These are phyloP conservation scores for Fusarium sp. DNA, from an alignment of 2,329 filamentous ascomycete species.

Conservation along the genomic window DNA sequence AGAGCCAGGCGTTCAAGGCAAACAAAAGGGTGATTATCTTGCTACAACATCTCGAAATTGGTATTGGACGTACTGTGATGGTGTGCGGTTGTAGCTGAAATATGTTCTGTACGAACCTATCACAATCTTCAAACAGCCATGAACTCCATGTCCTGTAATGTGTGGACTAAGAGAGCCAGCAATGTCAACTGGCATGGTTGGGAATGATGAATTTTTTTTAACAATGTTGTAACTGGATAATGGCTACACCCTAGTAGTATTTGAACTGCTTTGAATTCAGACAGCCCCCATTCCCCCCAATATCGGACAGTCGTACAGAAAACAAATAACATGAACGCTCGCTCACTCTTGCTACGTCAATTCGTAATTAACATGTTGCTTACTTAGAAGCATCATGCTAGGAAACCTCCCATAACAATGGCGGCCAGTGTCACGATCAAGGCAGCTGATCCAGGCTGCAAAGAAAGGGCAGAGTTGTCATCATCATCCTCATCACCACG, in stretches of 20 bases:
- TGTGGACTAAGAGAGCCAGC: slow-evolving; percentile 1
- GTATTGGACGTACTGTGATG: slow-evolving; percentile 32
- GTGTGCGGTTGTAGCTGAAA: slow-evolving; percentile 11
- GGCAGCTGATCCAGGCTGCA: slow-evolving; percentile 35
- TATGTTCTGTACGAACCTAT: not conserved
- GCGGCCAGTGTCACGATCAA: slow-evolving; percentile 49
- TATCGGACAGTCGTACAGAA: not conserved
- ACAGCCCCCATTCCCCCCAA: not conserved
- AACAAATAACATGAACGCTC: not conserved
- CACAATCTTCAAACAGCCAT: not conserved
- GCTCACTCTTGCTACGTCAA: slow-evolving; percentile 1
- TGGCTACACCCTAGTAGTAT: slow-evolving; percentile 6
- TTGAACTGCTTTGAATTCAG: not conserved
- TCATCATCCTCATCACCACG: slow-evolving; percentile 17
- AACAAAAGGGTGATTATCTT: slow-evolving; percentile 47
- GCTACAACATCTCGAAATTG: slow-evolving; percentile 40
- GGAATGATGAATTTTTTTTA: slow-evolving; percentile 25
- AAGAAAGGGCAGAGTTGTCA: slow-evolving; percentile 41
- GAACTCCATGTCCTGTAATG: not conserved
- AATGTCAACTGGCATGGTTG: slow-evolving; percentile 5
- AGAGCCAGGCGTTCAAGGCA: slow-evolving; percentile 56
- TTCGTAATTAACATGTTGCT: not conserved
- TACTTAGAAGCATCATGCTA: slow-evolving; percentile 42
- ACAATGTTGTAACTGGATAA: slow-evolving; percentile 21
- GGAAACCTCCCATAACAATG: slow-evolving; percentile 47